Evolutionary conservation across 140 eudicot species (phyloP).

Genomic region (Senecio squalidus): DNA sequence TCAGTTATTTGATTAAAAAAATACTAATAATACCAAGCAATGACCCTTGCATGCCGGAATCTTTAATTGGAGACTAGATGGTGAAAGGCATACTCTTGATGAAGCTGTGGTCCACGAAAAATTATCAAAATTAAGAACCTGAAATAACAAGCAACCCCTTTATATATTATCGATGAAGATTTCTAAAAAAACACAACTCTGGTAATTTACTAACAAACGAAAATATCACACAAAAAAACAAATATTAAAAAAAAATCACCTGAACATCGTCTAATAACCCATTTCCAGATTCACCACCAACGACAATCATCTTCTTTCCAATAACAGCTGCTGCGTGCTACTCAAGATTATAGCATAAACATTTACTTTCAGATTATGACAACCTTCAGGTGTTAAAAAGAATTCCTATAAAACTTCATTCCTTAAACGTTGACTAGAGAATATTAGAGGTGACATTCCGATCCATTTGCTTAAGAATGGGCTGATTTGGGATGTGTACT

Average conservation of each 20-base stretch:
- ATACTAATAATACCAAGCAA: conserved; percentile 56
- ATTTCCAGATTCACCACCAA: conserved; percentile 90
- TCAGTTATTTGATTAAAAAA: background rate
- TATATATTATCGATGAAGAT: background rate
- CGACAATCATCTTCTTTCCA: conserved; percentile 96
- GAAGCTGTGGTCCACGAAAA: conserved; percentile 85
- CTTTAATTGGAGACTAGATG: conserved; percentile 86
- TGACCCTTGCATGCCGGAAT: conserved; percentile 98
- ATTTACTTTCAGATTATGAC: background rate
- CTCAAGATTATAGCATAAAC: conserved; percentile 22
- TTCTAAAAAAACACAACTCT: too few species aligned
- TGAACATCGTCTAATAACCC: conserved; percentile 89
- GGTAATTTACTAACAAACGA: conserved; percentile 1
- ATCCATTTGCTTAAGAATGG: background rate
- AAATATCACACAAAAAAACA: background rate
- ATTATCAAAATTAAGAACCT: conserved; percentile 81
- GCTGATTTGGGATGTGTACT: background rate
- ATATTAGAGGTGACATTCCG: background rate
- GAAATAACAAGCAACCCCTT: conserved; percentile 14
- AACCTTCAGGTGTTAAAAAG: background rate
- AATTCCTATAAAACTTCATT: background rate
- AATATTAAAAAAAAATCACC: conserved; percentile 42
- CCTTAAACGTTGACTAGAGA: background rate
- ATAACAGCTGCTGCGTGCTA: conserved; percentile 97
- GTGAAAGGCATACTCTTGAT: conserved; percentile 89